Percentiles rank a stretch among this genome's conserved stretches.
Conservation (phyloP, 1,139 yeast species). For the Yamadazyma kanchanaburiensis region DNA sequence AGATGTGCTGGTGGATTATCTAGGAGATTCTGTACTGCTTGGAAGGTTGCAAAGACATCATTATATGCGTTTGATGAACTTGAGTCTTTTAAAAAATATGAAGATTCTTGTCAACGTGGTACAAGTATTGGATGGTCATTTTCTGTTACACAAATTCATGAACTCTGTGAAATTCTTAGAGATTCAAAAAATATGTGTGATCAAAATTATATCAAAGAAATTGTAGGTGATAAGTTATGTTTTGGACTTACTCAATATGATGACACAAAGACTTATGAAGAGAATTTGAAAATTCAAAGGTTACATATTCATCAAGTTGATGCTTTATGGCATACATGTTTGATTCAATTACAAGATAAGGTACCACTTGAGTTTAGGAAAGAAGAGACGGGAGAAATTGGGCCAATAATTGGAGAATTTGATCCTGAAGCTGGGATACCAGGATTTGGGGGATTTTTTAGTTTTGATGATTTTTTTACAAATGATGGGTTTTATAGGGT, state of each 20-base stretch:
- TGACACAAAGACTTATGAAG: conserved; percentile 5
- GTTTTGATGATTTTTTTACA: conserved; percentile 6
- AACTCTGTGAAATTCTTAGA: conserved; percentile 8
- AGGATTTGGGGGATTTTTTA: conserved; percentile 1
- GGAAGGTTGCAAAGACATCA: conserved; percentile 10
- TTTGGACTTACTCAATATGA: conserved; percentile 12
- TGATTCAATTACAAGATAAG: conserved; percentile 3
- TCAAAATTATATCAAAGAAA: too few species aligned
- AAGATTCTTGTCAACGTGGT: conserved; percentile 2
- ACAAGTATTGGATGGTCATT: conserved; percentile 7
- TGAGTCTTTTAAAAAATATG: background rate
- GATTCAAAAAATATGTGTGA: too few species aligned
- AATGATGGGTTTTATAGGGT: conserved; percentile 7
- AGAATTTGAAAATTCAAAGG: conserved; percentile 11
- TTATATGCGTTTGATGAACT: conserved; percentile 6
- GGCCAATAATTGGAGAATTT: too few species aligned
- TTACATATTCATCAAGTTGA: conserved; percentile 12
- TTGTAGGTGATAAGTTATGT: conserved; percentile 9
- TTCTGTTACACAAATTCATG: conserved; percentile 10
- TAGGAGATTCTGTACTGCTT: conserved; percentile 9
- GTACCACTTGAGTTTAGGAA: conserved; percentile 5
- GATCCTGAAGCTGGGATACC: too few species aligned
- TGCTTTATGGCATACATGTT: conserved; percentile 8
- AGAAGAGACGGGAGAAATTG: too few species aligned
- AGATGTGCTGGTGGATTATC: conserved; percentile 8